phyloP scores from a whole-genome alignment of 805 yeast genomes.

The Lachancea thermotolerans region DNA sequence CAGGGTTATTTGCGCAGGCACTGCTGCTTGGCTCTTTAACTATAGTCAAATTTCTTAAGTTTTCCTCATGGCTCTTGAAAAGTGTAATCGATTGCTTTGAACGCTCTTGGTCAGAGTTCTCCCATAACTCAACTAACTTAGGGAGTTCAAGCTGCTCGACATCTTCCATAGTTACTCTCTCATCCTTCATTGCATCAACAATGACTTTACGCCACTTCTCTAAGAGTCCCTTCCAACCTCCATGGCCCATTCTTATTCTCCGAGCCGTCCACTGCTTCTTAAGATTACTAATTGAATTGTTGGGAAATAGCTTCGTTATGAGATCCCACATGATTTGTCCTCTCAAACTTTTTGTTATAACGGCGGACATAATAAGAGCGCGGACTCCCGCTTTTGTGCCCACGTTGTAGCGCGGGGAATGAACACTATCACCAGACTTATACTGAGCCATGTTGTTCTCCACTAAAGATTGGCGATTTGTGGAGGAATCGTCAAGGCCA shows the following conservation, averaged over 20 bases:
- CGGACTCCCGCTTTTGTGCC: constrained; percentile 43
- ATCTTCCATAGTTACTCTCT: constrained; percentile 42
- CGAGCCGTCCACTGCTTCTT: constrained; percentile 59
- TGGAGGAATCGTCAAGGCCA: neutral
- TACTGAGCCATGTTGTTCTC: constrained; percentile 1
- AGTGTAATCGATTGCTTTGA: constrained; percentile 11
- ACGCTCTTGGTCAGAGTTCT: constrained; percentile 37
- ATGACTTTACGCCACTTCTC: constrained; percentile 64
- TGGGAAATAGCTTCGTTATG: constrained; percentile 44
- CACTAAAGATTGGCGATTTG: neutral
- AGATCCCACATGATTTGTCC: constrained; percentile 61
- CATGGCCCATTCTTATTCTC: constrained; percentile 51
- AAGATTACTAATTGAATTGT: constrained; percentile 38
- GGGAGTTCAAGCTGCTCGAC: constrained; percentile 45
- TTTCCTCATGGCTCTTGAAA: constrained; percentile 39
- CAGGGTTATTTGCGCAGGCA: constrained; percentile 34
- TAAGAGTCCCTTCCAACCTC: constrained; percentile 47
- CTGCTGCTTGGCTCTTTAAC: constrained; percentile 22
- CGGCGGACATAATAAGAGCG: constrained; percentile 54
- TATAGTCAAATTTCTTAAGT: constrained; percentile 41
- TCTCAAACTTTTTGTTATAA: constrained; percentile 57
- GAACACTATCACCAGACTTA: neutral
- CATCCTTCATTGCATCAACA: constrained; percentile 50
- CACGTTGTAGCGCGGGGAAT: constrained; percentile 14
- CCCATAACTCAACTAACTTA: constrained; percentile 60